Evolutionary conservation across 2,329 filamentous ascomycete species (phyloP), one percentile per base, ranked within the genome.

Genomic region (Hypoxylon sp.): DNA sequence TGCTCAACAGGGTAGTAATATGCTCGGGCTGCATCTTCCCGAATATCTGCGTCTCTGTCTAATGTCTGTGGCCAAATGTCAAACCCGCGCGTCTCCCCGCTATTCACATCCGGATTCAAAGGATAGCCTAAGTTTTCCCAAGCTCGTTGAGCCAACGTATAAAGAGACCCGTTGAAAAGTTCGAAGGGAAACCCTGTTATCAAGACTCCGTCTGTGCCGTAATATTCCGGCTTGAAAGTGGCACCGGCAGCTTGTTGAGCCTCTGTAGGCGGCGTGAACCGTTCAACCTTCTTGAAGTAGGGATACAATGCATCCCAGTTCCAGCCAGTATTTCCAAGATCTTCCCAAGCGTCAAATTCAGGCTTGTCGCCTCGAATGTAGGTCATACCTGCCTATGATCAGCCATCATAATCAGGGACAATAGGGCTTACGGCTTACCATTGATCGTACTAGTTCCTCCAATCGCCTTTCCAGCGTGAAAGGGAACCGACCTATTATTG

Each of bases 271-370:
- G 72, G 48, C 0, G 76, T 75, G 42, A 81, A 80, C 2, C 67
- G 71, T 69, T 83, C 81, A 10, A 81, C 79, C 72, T 82, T 81
- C 33, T 81, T 83, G 71, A 84, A 83, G 67, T 87, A 86, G 0
- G 80, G 82, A 5, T 81, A 78, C 24, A 88, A 74, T 3, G 76
- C 72, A 0, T 82, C 74, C 80, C 82, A 85, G 47, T 82, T 81
- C 83, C 83, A 84, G 10, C 81, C 82, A 1, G 74, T 58, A 59
- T 83, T 84, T 1, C 82, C 83, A 1, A 84, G 74, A 0, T 71
- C 66, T 63, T 82, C 81, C 82, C 82, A 85, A 3, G 79, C 79
- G 59, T 84, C 80, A 44, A 83, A 80, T 54, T 85, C 78, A 1
- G 79, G 74, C 6, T 74, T 76, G 59, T 83, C 78, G 1, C 81